A percentile compares a stretch with the other conserved stretches of the same genome.
Evolutionary conservation across 768 basidiomycete genomes (phyloP).

Genomic region (Kwoniella newhampshirensis): DNA sequence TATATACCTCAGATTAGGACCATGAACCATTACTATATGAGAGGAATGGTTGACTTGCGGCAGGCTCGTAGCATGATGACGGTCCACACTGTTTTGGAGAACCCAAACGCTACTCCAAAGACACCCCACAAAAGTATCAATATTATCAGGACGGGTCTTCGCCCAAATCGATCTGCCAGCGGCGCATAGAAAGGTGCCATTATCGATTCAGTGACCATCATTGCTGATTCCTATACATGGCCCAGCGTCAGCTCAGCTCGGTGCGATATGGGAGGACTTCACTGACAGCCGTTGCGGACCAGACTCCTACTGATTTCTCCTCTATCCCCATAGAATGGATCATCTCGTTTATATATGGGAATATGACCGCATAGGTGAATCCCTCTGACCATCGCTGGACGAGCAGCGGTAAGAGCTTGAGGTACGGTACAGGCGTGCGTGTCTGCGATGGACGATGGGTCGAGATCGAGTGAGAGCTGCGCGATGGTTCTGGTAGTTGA

Average conservation of each 20-base stretch:
- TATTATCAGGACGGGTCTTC: slow-evolving; percentile 32
- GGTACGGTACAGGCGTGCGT: slow-evolving; percentile 28
- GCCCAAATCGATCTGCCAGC: slow-evolving; percentile 31
- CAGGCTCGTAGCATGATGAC: slow-evolving; percentile 26
- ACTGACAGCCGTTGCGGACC: slow-evolving; percentile 37
- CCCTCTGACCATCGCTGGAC: slow-evolving; percentile 33
- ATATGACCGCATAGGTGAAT: slow-evolving; percentile 35
- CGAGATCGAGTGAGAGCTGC: slow-evolving; percentile 5
- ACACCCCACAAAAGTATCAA: slow-evolving; percentile 30
- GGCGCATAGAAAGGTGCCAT: slow-evolving; percentile 36
- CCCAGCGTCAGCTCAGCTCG: background rate
- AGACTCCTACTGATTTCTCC: slow-evolving; percentile 39
- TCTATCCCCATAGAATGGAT: slow-evolving; percentile 33
- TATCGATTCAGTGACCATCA: slow-evolving; percentile 35
- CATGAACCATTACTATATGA: background rate
- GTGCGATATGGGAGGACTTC: background rate
- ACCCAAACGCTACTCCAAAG: slow-evolving; percentile 30
- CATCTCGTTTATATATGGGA: slow-evolving; percentile 47
- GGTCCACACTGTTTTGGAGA: slow-evolving; percentile 25
- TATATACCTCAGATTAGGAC: background rate
- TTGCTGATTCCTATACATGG: slow-evolving; percentile 28
- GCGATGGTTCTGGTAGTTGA: slow-evolving; percentile 1
- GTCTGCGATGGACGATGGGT: background rate
- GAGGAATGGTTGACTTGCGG: slow-evolving; percentile 18
- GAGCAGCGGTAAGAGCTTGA: slow-evolving; percentile 31